phyloP scores from a whole-genome alignment of 768 basidiomycete species.

The Dioszegia aurantiaca region DNA sequence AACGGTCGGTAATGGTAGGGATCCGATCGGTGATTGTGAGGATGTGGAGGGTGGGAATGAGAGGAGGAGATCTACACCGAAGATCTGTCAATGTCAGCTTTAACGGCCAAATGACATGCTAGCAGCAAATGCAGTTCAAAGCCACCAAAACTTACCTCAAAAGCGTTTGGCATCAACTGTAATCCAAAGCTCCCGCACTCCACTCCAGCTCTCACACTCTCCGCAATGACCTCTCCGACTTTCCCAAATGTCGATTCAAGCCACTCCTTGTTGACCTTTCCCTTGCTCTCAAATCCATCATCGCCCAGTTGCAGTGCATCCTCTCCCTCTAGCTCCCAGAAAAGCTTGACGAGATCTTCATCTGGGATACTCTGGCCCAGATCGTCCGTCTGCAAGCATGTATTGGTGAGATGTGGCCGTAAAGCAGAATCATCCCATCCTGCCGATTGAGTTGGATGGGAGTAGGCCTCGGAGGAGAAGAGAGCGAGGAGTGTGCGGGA shows the following conservation, averaged over 20 bases:
- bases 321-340: slow-evolving; percentile 71
- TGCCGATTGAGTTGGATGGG: slow-evolving; percentile 54
- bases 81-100: slow-evolving; percentile 57
- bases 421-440: slow-evolving; percentile 72
- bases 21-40: neutral
- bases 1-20: slow-evolving; percentile 53
- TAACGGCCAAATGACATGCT: neutral
- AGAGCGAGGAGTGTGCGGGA: slow-evolving; percentile 80
- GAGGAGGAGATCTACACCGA: slow-evolving; percentile 88
- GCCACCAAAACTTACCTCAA: slow-evolving; percentile 59
- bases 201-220: slow-evolving; percentile 80
- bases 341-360: slow-evolving; percentile 62
- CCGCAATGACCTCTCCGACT: slow-evolving; percentile 66
- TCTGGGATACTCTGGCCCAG: slow-evolving; percentile 61
- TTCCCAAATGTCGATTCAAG: slow-evolving; percentile 61
- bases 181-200: slow-evolving; percentile 60
- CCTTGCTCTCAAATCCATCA: slow-evolving; percentile 19
- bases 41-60: slow-evolving; percentile 49
- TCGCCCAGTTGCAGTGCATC: slow-evolving; percentile 27
- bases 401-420: slow-evolving; percentile 12
- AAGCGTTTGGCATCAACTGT: slow-evolving; percentile 82
- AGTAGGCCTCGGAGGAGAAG: slow-evolving; percentile 75
- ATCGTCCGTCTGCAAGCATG: slow-evolving; percentile 48
- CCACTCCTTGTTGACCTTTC: slow-evolving; percentile 53
- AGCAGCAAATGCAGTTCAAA: no score